phyloP scores from a whole-genome alignment of 176 grass and related monocot species.

The Eragrostis curvula region DNA sequence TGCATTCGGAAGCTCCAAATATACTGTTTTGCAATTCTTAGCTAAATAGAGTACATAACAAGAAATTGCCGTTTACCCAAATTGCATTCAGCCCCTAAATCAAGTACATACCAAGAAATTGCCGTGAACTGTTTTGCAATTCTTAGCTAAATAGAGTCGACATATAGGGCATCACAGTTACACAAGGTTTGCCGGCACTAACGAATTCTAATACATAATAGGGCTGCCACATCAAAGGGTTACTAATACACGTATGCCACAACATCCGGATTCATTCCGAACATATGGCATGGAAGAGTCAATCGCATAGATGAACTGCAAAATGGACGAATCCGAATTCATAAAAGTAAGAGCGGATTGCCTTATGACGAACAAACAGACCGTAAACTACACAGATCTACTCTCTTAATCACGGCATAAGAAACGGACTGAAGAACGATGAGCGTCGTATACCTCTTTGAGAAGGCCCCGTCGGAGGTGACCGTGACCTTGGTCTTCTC shows the following conservation, averaged over 20 bases:
- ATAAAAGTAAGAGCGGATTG: not conserved
- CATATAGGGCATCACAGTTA: not conserved
- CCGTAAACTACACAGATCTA: not conserved
- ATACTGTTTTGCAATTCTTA: not conserved
- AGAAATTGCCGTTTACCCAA: no score
- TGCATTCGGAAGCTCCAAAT: not conserved
- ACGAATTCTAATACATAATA: not conserved
- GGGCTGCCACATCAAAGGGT: not conserved
- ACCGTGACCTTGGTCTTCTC: conserved; percentile 86
- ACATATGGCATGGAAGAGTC: not conserved
- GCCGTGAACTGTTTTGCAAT: no score
- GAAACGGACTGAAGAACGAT: not conserved
- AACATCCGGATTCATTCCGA: not conserved
- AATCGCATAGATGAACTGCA: not conserved
- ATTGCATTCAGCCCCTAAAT: no score
- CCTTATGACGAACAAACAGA: not conserved
- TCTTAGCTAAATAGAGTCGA: no score
- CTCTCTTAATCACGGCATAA: not conserved
- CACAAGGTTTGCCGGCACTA: not conserved
- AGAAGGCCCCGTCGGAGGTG: conserved; percentile 81
- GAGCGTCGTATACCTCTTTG: conserved; percentile 60
- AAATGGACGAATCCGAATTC: not conserved
- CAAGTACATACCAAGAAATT: no score
- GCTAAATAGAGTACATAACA: not conserved
- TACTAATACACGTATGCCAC: no score